phyloP scores from a whole-genome alignment of 805 yeast species.

The Candida maesae region DNA sequence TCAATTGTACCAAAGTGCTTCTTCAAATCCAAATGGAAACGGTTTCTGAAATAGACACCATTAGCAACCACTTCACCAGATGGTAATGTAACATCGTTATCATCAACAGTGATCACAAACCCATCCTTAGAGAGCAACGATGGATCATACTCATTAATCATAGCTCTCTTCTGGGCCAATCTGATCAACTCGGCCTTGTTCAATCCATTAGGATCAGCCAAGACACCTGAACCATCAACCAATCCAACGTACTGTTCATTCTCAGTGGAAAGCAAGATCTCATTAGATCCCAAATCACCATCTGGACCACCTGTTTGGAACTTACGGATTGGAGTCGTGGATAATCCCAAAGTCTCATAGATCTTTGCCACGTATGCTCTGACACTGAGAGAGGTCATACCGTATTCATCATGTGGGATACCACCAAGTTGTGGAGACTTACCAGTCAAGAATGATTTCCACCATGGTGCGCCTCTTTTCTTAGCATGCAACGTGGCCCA shows the following conservation, averaged over 20 bases:
- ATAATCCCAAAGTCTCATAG: constrained; percentile 69
- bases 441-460: constrained; percentile 98
- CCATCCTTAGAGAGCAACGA: constrained; percentile 70
- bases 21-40: constrained; percentile 73
- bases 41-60: constrained; percentile 88
- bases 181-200: constrained; percentile 73
- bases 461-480: constrained; percentile 90
- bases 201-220: constrained; percentile 88
- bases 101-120: constrained; percentile 81
- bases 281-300: constrained; percentile 96
- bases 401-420: constrained; percentile 96
- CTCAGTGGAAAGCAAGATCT: constrained; percentile 72
- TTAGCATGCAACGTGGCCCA: constrained; percentile 98
- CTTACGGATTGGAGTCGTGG: constrained; percentile 59
- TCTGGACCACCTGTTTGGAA: constrained; percentile 99
- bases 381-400: constrained; percentile 95
- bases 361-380: constrained; percentile 87
- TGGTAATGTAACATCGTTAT: constrained; percentile 73
- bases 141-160: constrained; percentile 66
- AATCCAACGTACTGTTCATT: constrained; percentile 82
- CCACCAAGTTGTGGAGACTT: constrained; percentile 91
- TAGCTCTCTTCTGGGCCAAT: constrained; percentile 73
- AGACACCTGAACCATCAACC: constrained; percentile 94
- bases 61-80: constrained; percentile 66
- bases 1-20: constrained; percentile 65